Base-by-base conservation (phyloP, 2,329 filamentous ascomycete genomes). In the Fusarium succisae region DNA sequence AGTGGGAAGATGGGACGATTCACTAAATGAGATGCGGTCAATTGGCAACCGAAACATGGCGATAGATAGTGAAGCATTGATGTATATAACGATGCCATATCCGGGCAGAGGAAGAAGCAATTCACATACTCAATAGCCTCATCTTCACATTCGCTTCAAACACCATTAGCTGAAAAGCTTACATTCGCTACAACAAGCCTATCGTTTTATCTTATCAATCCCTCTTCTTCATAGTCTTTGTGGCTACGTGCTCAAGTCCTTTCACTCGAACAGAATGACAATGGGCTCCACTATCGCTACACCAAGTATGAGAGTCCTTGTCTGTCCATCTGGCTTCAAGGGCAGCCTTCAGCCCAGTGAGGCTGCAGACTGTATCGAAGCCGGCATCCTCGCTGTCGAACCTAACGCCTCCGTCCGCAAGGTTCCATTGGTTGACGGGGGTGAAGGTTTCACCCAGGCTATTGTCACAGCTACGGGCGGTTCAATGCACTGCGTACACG, bases 311-410 rank as follows among this genome's bases (percentile, higher is more conserved):
- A 75, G 74, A 24, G 69, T 89, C 30, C 82, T 89, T 55, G 82
- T 89, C 43, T 86, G 85, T 22, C 87, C 87, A 0, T 88, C 86
- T 1, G 87, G 87, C 5, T 88, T 88, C 81, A 89, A 88, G 66
- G 87, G 87, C 32, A 87, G 86, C 55, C 82, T 89, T 8, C 82
- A 84, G 22, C 85, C 87, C 7, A 80, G 84, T 20, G 80, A 81
- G n/a, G 86, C 86, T 3, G 86, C 87, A 1, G 82, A 86, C 63
- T 87, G 86, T 62, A 88, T 89, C 63, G 85, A 87, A 72, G 79
- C 79, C 8, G 87, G 86, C 5, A 83, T 88, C 28, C 79, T 84
- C 1, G 82, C 83, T 22, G 85, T 86, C 5, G 72, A 86, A 8
- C 82, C 82, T n/a, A 78, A 81, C 44, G 83, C 85, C 22, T 73